Percentiles rank a stretch among this genome's conserved stretches.
Conservation (phyloP, 371 early-diverging fungal species). For the Choanephora cucurbitarum region DNA sequence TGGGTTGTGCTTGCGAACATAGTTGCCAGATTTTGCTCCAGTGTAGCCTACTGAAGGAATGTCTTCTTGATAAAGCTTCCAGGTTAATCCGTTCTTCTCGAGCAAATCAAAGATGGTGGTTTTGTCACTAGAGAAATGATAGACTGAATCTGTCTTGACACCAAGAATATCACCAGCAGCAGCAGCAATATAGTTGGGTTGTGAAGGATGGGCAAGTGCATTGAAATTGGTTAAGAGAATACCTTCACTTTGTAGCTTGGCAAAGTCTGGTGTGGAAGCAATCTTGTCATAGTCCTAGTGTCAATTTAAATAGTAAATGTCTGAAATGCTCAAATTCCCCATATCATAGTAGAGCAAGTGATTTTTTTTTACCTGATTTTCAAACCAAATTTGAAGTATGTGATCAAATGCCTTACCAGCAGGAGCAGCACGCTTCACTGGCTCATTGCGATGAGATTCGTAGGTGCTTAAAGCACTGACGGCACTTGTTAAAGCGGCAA, state of each 20-base stretch:
- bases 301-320: too few species aligned
- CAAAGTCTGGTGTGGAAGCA: constrained; percentile 16
- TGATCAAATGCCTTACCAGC: constrained; percentile 36
- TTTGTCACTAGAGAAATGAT: constrained; percentile 20
- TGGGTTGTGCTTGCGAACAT: constrained; percentile 54
- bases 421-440: not conserved
- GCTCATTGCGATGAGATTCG: not conserved
- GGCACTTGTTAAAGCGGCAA: not conserved
- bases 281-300: constrained; percentile 23
- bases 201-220: constrained; percentile 50
- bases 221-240: constrained; percentile 47
- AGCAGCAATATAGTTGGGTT: constrained; percentile 51
- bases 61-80: constrained; percentile 63
- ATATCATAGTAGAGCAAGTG: too few species aligned
- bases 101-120: constrained; percentile 55
- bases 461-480: not conserved
- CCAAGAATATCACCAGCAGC: constrained; percentile 23
- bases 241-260: constrained; percentile 29
- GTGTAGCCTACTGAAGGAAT: constrained; percentile 46
- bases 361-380: constrained; percentile 27
- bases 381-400: constrained; percentile 37
- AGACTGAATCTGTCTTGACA: constrained; percentile 21
- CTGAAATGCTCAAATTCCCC: too few species aligned
- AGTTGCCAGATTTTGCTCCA: constrained; percentile 19
- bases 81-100: constrained; percentile 54